Evolutionary conservation across 148 eudicot genomes (phyloP).

Genomic region (Rheum nobile): DNA sequence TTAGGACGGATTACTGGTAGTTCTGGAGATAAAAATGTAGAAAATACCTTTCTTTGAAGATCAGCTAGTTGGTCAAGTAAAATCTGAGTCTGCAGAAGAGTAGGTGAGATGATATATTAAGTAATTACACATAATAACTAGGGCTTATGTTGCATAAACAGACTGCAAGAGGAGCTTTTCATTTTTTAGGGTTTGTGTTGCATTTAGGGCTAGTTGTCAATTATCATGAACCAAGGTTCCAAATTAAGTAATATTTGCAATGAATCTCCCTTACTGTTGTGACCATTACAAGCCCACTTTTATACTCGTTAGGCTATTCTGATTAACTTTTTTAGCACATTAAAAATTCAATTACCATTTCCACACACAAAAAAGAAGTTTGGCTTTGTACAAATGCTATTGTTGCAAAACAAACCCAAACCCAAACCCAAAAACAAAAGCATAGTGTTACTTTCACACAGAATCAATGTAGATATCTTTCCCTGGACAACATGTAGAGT

Average conservation of each 20-base stretch:
- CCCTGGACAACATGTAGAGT: no score
- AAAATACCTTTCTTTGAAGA: slow-evolving; percentile 49
- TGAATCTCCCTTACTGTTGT: neutral
- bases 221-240: neutral
- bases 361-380: neutral
- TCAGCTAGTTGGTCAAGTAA: slow-evolving; percentile 69
- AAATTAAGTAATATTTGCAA: no score
- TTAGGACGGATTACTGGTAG: neutral
- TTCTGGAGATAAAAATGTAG: neutral
- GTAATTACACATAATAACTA: neutral
- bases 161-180: neutral
- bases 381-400: neutral
- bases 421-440: neutral
- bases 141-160: neutral
- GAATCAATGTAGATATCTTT: neutral
- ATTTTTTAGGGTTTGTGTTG: neutral
- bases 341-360: no score
- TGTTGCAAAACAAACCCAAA: neutral
- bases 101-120: neutral
- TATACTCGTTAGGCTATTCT: no score
- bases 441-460: neutral
- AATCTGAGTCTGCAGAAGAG: slow-evolving; percentile 41
- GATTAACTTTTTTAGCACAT: no score
- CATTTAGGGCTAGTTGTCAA: neutral
- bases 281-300: neutral